Evolutionary conservation across 2,329 filamentous ascomycete species (phyloP).

Genomic region (Xylariaceae sp.): DNA sequence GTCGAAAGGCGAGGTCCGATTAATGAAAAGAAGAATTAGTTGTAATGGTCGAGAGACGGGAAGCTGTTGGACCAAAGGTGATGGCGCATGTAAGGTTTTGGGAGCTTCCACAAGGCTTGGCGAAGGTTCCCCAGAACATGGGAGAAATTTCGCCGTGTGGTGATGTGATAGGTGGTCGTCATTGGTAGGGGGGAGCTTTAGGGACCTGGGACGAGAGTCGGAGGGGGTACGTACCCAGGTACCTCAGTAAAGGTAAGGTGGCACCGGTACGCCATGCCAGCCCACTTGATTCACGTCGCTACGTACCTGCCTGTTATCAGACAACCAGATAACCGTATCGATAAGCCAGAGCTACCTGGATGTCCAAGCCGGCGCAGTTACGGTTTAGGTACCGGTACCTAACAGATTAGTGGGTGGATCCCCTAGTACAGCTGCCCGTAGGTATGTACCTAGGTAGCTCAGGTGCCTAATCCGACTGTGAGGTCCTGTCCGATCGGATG

Average conservation of each 20-base stretch:
- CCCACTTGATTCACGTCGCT: no score
- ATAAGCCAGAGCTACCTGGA: no score
- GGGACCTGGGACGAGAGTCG: neutral
- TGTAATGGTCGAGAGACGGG: neutral
- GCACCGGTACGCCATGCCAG: no score
- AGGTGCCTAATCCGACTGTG: no score
- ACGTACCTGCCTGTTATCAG: no score
- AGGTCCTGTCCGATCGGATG: no score
- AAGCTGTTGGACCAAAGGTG: constrained; percentile 3
- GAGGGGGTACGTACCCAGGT: neutral
- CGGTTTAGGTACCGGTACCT: no score
- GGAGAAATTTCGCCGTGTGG: constrained; percentile 24
- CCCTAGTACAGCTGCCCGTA: no score
- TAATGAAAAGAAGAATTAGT: neutral
- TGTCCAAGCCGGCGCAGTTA: no score
- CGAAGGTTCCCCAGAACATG: constrained; percentile 9
- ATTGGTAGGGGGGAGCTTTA: neutral
- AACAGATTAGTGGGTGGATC: no score
- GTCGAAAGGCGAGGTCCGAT: neutral
- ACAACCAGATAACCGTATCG: no score
- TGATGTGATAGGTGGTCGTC: constrained; percentile 3
- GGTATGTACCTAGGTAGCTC: no score
- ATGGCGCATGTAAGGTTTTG: constrained; percentile 17
- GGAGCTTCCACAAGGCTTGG: constrained; percentile 7
- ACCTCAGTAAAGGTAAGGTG: neutral